Evolutionary conservation across 176 grass and related monocot genomes (phyloP).

Genomic region (Oryza punctata): DNA sequence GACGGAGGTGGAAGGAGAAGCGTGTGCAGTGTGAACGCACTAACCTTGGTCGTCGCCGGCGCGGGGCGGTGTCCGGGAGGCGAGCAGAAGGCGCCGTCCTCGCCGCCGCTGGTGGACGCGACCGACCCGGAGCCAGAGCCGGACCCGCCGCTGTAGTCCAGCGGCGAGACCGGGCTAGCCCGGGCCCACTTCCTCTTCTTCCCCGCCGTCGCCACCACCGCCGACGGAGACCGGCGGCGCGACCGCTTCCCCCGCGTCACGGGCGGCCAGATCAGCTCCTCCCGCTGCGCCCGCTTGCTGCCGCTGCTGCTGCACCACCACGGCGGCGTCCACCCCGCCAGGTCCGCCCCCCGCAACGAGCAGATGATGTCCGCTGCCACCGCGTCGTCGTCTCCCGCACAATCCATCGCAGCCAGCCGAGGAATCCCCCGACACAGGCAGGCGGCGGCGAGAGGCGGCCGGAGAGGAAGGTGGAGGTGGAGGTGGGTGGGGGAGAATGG

Average conservation of each 20-base stretch:
- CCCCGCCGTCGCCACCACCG: background rate
- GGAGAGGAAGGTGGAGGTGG: background rate
- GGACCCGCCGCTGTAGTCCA: slow-evolving; percentile 58
- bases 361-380: slow-evolving; percentile 41
- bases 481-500: slow-evolving; percentile 1
- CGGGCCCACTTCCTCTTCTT: slow-evolving; percentile 40
- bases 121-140: slow-evolving; percentile 32
- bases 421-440: background rate
- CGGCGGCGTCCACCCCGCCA: slow-evolving; percentile 49
- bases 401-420: background rate
- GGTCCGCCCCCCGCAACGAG: slow-evolving; percentile 36
- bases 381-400: slow-evolving; percentile 5
- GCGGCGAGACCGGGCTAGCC: slow-evolving; percentile 68
- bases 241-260: slow-evolving; percentile 44
- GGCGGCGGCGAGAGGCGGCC: background rate
- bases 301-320: slow-evolving; percentile 25
- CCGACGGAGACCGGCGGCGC: slow-evolving; percentile 27
- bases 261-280: slow-evolving; percentile 36
- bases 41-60: slow-evolving; percentile 35
- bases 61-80: background rate
- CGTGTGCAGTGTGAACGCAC: background rate
- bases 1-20: background rate
- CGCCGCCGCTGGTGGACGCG: slow-evolving; percentile 68
- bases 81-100: slow-evolving; percentile 48
- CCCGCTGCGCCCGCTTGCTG: background rate